Evolutionary conservation across 345 rosid species (phyloP), one percentile per base, ranked within the genome.

Genomic region (Reutealis trisperma): DNA sequence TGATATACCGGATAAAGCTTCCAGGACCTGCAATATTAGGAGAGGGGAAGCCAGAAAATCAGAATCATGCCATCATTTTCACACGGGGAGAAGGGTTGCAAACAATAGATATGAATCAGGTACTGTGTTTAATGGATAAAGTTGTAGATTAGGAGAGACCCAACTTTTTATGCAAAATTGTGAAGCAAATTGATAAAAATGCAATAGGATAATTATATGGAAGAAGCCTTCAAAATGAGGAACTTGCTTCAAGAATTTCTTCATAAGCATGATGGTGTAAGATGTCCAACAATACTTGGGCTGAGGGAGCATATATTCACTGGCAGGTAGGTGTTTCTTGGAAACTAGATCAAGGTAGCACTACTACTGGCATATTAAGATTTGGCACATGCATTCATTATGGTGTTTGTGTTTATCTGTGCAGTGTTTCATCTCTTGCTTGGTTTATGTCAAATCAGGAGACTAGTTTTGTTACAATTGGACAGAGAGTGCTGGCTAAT

Each of bases 381-480:
- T 63, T 75, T 66, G 37, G 51, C 30, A 12, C 25, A 21, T 37
- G 52, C 22, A 54, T 54, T 65, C 34, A 55, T 57, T 52, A 6
- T 77, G 54, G 14, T 49, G n/a, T n/a, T 34, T 76, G 73, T 69
- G 25, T 27, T 63, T 75, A 47, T 51, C 8, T 51, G 63, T 85
- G 84, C 91, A 96, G 99, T 82, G 99, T 96, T 84, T 96, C 99
- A 37, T 96, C 99, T 74, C 98, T 96, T 63, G 99, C 99, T 18
- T 96, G 99, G 99, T 94, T 96, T 84, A 94, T 96, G 98, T 96
- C 99, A 63, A 94, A 92, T 91, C 99, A 94, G 87, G 99, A 96
- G 84, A 96, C 93, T 19, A 96, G 99, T 85, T 96, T 96, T 83
- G 98, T 94, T 57, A 96, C 99, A 25, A 96, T 96, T 74, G 98